Base-by-base conservation (phyloP, 2,329 filamentous ascomycete species). In the Leptosphaerulina australis region DNA sequence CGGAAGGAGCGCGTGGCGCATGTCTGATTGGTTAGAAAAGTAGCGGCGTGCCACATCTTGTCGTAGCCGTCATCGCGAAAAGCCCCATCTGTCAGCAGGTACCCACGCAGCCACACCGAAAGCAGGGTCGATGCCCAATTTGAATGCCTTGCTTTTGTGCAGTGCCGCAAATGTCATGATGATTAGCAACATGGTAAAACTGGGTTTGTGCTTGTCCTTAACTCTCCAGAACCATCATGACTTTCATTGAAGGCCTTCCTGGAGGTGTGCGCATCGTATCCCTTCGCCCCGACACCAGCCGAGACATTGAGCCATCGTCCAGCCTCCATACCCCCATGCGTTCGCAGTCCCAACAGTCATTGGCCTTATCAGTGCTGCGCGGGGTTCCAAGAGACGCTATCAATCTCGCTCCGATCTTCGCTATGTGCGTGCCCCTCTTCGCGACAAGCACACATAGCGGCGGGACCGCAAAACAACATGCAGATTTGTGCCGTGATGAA, bases 321-420 rank as follows among this genome's bases (percentile, higher is more conserved):
- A 35, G 35, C 48, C 45, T 50, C 20, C 41, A 53, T 28, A 37
- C 48, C 59, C 56, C 64, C 68, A 68, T 66, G 59, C 60, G 43
- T 59, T 46, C 44, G 50, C 60, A 43, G 25, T 46, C 60, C 43
- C 57, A 63, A 52, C 55, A 57, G 12, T 58, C 29, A 69, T 69
- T 69, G 68, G 68, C 55, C 61, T 69, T 68, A 64, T 68, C 65
- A 48, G 51, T 29, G 12, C n/a, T 40, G 52, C 58, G 64, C 62
- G 66, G 62, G 63, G 63, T 62, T 34, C 39, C 31, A 38, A 18
- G 30, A 40, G 48, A 39, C 52, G 37, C 50, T 50, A 52, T 51
- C 47, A 22, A 33, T 41, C 44, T 48, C 44, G 47, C 60, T 68
- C 67, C 66, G 66, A 66, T 50, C 41, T 68, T 51, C 67, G 68